Conservation (phyloP, 352 stramenopile genomes). For the Bremia lactucae region DNA sequence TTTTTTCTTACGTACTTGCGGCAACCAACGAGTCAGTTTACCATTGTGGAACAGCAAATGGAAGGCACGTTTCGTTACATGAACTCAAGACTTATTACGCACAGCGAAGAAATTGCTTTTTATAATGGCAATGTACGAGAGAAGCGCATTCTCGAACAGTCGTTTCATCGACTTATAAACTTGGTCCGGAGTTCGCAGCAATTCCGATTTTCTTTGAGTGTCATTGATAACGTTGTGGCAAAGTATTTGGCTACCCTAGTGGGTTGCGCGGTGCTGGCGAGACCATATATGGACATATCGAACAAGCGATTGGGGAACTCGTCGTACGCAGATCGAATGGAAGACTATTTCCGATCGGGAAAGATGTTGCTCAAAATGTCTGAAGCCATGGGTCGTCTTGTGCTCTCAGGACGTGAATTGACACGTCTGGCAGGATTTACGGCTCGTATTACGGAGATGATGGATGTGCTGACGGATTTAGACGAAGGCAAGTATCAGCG, state of each 20-base stretch:
- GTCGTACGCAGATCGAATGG: conserved; percentile 69
- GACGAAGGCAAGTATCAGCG: conserved; percentile 58
- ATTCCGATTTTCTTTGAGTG: conserved; percentile 76
- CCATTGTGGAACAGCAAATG: conserved; percentile 70
- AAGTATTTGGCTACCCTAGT: conserved; percentile 84
- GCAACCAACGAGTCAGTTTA: conserved; percentile 67
- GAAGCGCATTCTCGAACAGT: conserved; percentile 62
- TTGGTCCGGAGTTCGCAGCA: conserved; percentile 66
- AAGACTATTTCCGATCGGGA: conserved; percentile 77
- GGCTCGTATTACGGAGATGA: conserved; percentile 69
- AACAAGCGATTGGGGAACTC: conserved; percentile 46
- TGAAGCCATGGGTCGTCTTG: conserved; percentile 74
- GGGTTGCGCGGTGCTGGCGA: conserved; percentile 67
- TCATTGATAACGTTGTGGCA: conserved; percentile 79
- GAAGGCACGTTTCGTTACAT: conserved; percentile 82
- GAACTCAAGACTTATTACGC: conserved; percentile 80
- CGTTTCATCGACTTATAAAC: conserved; percentile 49
- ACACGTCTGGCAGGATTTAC: conserved; percentile 76
- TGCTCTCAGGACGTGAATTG: conserved; percentile 77
- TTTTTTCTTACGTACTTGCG: conserved; percentile 66
- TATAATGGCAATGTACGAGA: conserved; percentile 86
- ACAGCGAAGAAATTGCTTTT: conserved; percentile 87
- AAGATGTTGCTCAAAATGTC: conserved; percentile 84
- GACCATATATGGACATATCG: conserved; percentile 50
- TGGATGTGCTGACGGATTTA: conserved; percentile 58